Evolutionary conservation across 2,329 filamentous ascomycete species (phyloP).

Genomic region (Aspergillus oerlinghausenensis): DNA sequence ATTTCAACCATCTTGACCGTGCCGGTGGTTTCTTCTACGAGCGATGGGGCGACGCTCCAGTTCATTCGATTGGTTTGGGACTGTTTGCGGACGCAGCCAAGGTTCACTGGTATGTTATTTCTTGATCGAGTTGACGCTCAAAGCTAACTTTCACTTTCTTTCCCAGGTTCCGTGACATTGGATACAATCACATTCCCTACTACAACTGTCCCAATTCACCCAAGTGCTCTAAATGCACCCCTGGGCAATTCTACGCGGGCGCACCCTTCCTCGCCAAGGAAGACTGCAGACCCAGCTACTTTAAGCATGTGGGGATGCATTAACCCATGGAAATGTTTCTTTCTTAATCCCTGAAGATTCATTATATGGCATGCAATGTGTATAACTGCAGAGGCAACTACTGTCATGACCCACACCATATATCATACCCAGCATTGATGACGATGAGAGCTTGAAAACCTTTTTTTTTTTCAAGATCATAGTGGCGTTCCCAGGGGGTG

Average conservation of each 20-base stretch:
- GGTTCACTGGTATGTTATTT: conserved; percentile 74
- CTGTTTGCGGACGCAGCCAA: conserved; percentile 86
- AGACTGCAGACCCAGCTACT: conserved; percentile 94
- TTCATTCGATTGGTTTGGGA: conserved; percentile 89
- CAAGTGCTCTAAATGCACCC: conserved; percentile 84
- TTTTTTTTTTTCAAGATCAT: conserved; percentile 2
- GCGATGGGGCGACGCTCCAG: conserved; percentile 94
- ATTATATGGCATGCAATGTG: neutral
- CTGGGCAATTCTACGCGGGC: conserved; percentile 84
- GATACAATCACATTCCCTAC: conserved; percentile 96
- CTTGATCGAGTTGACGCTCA: neutral
- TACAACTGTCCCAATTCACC: conserved; percentile 98
- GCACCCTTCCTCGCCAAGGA: conserved; percentile 80
- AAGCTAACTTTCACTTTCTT: neutral
- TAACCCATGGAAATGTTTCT: conserved; percentile 37
- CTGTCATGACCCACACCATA: conserved; percentile 3
- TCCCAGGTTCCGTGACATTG: conserved; percentile 93
- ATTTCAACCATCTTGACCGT: conserved; percentile 90
- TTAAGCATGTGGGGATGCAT: conserved; percentile 85
- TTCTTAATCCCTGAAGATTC: neutral
- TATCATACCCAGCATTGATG: conserved; percentile 15
- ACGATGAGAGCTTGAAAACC: conserved; percentile 10
- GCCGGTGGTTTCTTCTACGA: conserved; percentile 98
- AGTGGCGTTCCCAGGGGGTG: conserved; percentile 16
- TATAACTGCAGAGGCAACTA: neutral